Evolutionary conservation across 495 filamentous ascomycete species (phyloP), one percentile per base, ranked within the genome.

Genomic region (Monascus purpureus): DNA sequence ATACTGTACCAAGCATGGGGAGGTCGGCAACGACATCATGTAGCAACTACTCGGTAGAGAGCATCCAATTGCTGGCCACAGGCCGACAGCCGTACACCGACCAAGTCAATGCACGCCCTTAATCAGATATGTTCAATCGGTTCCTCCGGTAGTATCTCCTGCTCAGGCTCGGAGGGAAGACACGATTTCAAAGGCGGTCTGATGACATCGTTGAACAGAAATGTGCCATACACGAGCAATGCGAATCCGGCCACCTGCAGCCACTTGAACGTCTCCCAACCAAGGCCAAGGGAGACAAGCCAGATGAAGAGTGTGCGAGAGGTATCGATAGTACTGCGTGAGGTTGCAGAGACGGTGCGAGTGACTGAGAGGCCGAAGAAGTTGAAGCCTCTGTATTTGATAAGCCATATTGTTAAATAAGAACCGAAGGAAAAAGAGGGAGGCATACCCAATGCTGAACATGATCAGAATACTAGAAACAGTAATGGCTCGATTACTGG

Each of bases 181-280:
- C 77, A 82, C 3, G 61, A 55, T 28, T 63, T 61, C 38, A 90
- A 55, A 2, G 87, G 87, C n/a, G 82, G 82, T 15, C 71, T 64
- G 13, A 96, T 70, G 32, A 96, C 70, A 38, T 87, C 85, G 58
- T 97, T 96, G 67, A 95, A 97, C 33, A 97, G 46, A 55, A 93
- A 95, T 0, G 90, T 97, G 42, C 90, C 93, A 46, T 94, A 97
- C 17, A 97, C 90, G 14, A 97, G 72, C 33, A 95, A 54, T 0
- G 47, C 77, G 47, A 97, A 97, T 2, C 90, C 90, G 2, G 70
- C 52, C 2, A 97, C 83, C 56, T 97, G 90, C 7, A 97, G 69
- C 80, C 86, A 94, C 60, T 96, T 97, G 72, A 97, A 97, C 7
- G 71, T 75, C 57, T 97, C 90, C 90, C 90, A 97, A 32, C 90